phyloP scores from a whole-genome alignment of 2,329 filamentous ascomycete species.

The Septoria petroselini region DNA sequence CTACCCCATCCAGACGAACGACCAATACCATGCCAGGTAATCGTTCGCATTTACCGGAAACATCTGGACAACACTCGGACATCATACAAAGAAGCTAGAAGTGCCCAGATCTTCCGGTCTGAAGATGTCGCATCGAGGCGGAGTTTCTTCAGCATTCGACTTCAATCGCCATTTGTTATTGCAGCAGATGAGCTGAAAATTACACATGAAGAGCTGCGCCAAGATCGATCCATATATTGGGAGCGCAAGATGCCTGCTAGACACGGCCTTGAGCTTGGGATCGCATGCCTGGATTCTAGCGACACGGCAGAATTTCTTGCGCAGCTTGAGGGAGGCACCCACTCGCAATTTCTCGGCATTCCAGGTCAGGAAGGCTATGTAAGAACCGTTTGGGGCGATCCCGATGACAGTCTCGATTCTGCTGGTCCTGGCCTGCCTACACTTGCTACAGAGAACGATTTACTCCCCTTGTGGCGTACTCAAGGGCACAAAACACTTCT shows the following conservation, averaged over 20 bases:
- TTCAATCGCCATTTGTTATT: constrained; percentile 30
- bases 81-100: constrained; percentile 16
- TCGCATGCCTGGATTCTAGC: constrained; percentile 34
- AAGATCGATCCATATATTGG: constrained; percentile 23
- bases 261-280: constrained; percentile 29
- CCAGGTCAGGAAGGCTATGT: constrained; percentile 27
- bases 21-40: constrained; percentile 26
- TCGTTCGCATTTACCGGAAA: constrained; percentile 20
- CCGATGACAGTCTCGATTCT: neutral
- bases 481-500: constrained; percentile 20
- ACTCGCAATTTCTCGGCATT: constrained; percentile 3
- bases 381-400: constrained; percentile 31
- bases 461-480: constrained; percentile 28
- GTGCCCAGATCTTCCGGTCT: constrained; percentile 21
- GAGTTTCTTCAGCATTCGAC: constrained; percentile 26
- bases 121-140: constrained; percentile 1
- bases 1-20: constrained; percentile 25
- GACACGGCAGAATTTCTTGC: constrained; percentile 34
- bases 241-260: constrained; percentile 24
- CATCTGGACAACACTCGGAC: constrained; percentile 9
- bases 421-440: constrained; percentile 29
- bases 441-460: constrained; percentile 21
- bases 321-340: constrained; percentile 24
- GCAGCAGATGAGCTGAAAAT: constrained; percentile 25
- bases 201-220: constrained; percentile 15